Evolutionary conservation across 164 flowering plant genomes (phyloP), one percentile per base, ranked within the genome.

Genomic region (Kingdonia uniflora): DNA sequence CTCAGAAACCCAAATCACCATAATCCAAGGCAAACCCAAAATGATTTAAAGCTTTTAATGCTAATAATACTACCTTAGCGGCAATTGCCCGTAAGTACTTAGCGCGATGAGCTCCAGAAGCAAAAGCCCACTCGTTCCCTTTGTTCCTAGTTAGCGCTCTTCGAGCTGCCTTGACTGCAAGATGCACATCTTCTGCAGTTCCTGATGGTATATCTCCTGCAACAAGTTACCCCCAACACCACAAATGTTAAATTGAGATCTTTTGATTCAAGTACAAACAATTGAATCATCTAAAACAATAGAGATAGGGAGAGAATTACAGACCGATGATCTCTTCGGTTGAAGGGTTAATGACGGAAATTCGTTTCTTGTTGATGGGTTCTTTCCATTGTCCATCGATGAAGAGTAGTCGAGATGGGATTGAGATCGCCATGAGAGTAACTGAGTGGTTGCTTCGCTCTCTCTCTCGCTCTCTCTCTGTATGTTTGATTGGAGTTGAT

Each of bases 181-280:
- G 52, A 55, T 84, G 88, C 45, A 84, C 95, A 82, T 92, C 98
- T 56, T 84, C 96, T 7, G 78, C 72, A 12, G 96, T 88, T 16
- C 87, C 98, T 0, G 94, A 86, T 6, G 98, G 96, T 49, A 88
- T 85, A 68, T 81, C 74, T 53, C 98, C 98, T 92, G 68, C 54
- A 52, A 56, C 21, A 46, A 33, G 48, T 3, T 5, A 49, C 23
- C 1, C 23, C 11, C 14, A 16, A 14, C 47, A 45, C 20, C 51
- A 47, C 11, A 37, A 37, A 13, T 7, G 13, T 37, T 37, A 13
- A 37, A 7, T 0, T 37, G 40, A 37, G 40, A 37, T 37, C 11
- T 37, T 37, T 33, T 19, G 24, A 45, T 7, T 19, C 24, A 23
- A 2, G 11, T 12, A 58, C 5, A 37, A 23, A 14, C 5, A 13